These are phyloP conservation scores for Hericium coralloides DNA, from an alignment of 768 basidiomycete genomes.

Conservation along the genomic window DNA sequence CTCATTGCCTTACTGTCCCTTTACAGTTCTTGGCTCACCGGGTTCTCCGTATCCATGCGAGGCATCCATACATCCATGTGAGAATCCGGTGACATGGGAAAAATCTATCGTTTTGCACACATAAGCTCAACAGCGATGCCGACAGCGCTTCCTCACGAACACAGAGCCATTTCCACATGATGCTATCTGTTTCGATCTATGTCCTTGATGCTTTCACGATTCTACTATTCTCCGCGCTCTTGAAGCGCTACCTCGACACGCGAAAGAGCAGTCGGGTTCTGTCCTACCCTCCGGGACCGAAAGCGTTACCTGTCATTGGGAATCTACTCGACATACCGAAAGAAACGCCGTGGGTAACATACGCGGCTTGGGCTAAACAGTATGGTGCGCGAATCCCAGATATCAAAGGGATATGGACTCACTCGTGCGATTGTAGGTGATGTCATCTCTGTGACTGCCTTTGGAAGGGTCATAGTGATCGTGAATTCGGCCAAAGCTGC, in stretches of 20 bases:
- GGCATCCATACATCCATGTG: no score
- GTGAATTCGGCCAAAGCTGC: background rate
- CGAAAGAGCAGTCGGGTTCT: background rate
- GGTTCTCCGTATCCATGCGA: no score
- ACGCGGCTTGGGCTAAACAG: constrained; percentile 8
- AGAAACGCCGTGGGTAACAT: constrained; percentile 6
- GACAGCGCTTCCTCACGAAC: no score
- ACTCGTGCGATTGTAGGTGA: background rate
- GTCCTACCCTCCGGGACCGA: constrained; percentile 12
- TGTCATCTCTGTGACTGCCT: background rate
- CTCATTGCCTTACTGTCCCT: no score
- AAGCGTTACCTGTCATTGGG: constrained; percentile 9
- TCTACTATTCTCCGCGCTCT: no score
- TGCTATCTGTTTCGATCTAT: no score
- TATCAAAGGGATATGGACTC: background rate
- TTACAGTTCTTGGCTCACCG: no score
- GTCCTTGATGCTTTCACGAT: no score
- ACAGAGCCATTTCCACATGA: no score
- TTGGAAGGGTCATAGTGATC: background rate
- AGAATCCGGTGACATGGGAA: no score
- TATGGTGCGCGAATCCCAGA: constrained; percentile 6
- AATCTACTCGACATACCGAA: constrained; percentile 11
- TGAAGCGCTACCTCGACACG: background rate
- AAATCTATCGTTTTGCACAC: no score
- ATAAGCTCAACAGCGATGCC: no score